Evolutionary conservation across 768 basidiomycete genomes (phyloP), one percentile per base, ranked within the genome.

Genomic region (Suillus subluteus): DNA sequence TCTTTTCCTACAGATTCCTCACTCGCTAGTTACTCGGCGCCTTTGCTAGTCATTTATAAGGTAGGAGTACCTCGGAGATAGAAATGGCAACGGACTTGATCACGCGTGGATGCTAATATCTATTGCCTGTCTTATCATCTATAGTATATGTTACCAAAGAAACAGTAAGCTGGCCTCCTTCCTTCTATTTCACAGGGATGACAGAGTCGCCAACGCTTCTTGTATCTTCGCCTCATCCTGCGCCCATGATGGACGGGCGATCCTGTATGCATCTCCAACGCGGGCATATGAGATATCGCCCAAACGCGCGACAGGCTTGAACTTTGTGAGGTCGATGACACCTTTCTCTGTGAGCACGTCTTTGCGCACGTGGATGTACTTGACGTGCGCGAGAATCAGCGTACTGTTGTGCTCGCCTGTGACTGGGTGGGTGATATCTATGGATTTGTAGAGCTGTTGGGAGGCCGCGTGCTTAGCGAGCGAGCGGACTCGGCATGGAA

Each of bases 361-460:
- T 30, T 79, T 79, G 58, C 82, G 80, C 9, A 83, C 78, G 65
- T 83, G 83, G 46, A 83, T 77, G 40, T 70, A 72, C 68, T 78
- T 81, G 37, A 83, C 76, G 52, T 68, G 76, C 2, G 79, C 83
- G 30, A 82, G 73, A 4, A 81, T 67, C 38, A 83, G 71, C 18
- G 77, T 79, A 7, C 71, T 75, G 40, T 72, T 75, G 26, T 66
- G 63, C 13, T 38, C 62, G 3, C 73, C 74, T 4, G 75, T 72
- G 12, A 62, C 58, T 9, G 80, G 78, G 37, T 80, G 71, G 23
- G 66, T 62, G 70, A 83, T 78, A 32, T 80, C 77, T 32, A 75
- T 66, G 0, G 72, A 67, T 56, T 83, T 83, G 66, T 72, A 76
- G 23, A 83, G 76, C 79, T 78, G 58, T 72, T 1, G 66, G 61